Evolutionary conservation across 2,329 filamentous ascomycete species (phyloP), one percentile per base, ranked within the genome.

Genomic region (Fusarium setosum): DNA sequence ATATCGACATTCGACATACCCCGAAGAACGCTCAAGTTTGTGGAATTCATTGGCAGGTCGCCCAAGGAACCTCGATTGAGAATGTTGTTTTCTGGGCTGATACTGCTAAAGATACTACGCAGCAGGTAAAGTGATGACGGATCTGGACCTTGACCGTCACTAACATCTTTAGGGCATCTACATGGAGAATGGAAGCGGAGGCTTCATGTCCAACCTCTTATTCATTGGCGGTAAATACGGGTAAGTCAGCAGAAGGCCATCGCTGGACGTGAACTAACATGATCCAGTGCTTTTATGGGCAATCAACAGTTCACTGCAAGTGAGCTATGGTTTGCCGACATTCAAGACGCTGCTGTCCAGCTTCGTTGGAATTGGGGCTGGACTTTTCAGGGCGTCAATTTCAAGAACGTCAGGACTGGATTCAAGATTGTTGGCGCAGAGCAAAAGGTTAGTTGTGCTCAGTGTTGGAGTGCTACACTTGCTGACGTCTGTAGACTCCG

Each of bases 281-380:
- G 35, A 4, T 50, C 12, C 29, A 61, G 48, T 56, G 81, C 67
- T 29, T 66, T 58, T 17, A 41, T 68, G 42, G 88, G 87, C 15
- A 88, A 86, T 72, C 87, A 90, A 71, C 90, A 93, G 73, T 92
- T 91, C 72, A 91, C 89, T 4, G 88, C 88, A 63, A 83, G 88
- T 40, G 90, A 91, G 74, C 67, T 92, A 49, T 84, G 82, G 15
- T 92, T 92, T 79, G 87, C 88, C 66, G 49, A 59, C 81, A 83
- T 72, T 88, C 32, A n/a, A n/a, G 87, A 86, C 64, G 92, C 88
- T 8, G 85, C 86, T 45, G 86, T 92, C 51, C 87, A 84, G 72
- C 86, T 91, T 77, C 85, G 90, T 65, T 93, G 91, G 90, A 86
- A 91, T 76, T 93, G 90, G 90, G 86, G 86, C 24, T 93, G 89